Percentiles rank a stretch among this genome's conserved stretches.
Conservation (phyloP, 345 rosid species). For the Populus euphratica region DNA sequence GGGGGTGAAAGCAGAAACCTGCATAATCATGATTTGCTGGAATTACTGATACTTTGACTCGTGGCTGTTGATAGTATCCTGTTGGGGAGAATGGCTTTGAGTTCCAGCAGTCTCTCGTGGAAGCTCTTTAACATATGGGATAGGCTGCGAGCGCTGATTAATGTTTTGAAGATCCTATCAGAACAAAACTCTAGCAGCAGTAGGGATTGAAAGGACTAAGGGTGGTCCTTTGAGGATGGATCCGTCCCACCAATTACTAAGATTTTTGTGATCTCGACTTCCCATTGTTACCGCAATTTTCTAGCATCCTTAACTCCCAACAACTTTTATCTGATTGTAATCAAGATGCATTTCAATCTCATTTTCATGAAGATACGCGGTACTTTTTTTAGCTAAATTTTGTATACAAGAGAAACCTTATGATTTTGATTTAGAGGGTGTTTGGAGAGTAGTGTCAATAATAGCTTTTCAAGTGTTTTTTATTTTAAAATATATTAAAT, state of each 20-base stretch:
- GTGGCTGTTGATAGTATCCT: slow-evolving; percentile 56
- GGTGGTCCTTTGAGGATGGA: neutral
- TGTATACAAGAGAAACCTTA: neutral
- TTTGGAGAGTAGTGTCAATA: no score
- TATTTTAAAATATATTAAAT: no score
- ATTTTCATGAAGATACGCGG: neutral
- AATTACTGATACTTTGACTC: neutral
- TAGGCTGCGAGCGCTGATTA: slow-evolving; percentile 67
- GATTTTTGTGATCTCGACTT: neutral
- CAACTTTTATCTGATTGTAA: neutral
- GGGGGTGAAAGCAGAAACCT: neutral
- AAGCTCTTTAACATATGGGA: slow-evolving; percentile 87
- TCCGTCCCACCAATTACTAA: neutral
- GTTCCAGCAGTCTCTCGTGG: slow-evolving; percentile 82
- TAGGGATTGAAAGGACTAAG: slow-evolving; percentile 49
- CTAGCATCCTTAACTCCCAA: neutral
- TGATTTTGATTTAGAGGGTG: neutral
- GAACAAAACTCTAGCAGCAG: slow-evolving; percentile 49
- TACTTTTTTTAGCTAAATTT: no score
- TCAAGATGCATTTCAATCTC: neutral
- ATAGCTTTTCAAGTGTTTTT: no score
- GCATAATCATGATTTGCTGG: neutral
- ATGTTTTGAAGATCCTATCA: slow-evolving; percentile 61
- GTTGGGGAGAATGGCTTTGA: slow-evolving; percentile 78
- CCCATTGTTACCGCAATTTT: neutral